phyloP scores from a whole-genome alignment of 108 stramenopile species.

The Aureococcus anophagefferens region DNA sequence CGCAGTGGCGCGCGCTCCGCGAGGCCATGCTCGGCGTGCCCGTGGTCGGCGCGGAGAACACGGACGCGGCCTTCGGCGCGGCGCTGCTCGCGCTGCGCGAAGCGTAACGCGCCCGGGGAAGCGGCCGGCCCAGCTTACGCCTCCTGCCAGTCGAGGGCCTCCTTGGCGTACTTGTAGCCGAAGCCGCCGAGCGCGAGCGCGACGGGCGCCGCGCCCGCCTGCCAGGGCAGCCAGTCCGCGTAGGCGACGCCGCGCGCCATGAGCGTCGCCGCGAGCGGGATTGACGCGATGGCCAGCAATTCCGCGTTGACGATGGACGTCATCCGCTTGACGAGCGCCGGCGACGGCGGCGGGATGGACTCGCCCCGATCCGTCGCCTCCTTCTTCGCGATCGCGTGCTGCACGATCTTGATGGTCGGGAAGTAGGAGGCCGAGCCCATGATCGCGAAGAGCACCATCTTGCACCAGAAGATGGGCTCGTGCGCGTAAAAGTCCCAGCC shows the following conservation, averaged over 20 bases:
- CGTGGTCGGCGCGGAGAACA: conserved; percentile 55
- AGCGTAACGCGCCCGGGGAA: too few species aligned
- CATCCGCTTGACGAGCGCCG: conserved; percentile 37
- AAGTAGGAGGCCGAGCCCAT: conserved; percentile 49
- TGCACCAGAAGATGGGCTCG: conserved; percentile 72
- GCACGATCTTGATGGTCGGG: conserved; percentile 45
- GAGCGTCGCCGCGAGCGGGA: conserved; percentile 46
- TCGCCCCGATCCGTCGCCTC: conserved; percentile 24
- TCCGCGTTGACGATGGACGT: conserved; percentile 43
- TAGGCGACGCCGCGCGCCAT: conserved; percentile 53
- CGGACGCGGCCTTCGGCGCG: conserved; percentile 80
- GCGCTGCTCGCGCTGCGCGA: conserved; percentile 54
- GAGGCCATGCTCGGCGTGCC: conserved; percentile 52
- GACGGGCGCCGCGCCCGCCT: conserved; percentile 40
- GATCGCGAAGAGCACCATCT: conserved; percentile 52
- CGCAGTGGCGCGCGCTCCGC: conserved; percentile 65
- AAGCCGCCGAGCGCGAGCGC: conserved; percentile 31
- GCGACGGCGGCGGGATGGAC: conserved; percentile 17
- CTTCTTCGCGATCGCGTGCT: conserved; percentile 35
- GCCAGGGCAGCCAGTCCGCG: conserved; percentile 35
- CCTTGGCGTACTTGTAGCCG: conserved; percentile 59
- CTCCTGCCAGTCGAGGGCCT: conserved; percentile 60
- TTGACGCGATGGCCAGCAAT: conserved; percentile 31
- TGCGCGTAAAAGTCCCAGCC: conserved; percentile 63
- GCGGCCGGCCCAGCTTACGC: too few species aligned